phyloP scores from a whole-genome alignment of 202 grass and related monocot species.

The Brachypodium distachyon region DNA sequence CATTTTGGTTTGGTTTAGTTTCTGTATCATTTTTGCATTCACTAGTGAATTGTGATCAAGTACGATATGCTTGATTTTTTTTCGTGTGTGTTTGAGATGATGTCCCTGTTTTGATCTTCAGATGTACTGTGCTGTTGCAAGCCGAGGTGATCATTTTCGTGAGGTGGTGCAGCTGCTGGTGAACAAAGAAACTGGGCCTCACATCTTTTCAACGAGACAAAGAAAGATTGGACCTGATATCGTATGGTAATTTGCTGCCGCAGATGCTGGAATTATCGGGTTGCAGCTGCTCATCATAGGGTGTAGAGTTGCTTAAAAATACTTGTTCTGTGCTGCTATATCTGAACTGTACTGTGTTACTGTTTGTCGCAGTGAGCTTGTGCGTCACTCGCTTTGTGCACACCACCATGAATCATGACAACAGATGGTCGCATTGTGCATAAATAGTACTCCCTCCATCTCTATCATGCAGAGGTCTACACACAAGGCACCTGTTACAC shows the following conservation, averaged over 20 bases:
- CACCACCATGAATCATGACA: background rate
- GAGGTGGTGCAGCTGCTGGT: constrained; percentile 1
- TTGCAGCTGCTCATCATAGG: background rate
- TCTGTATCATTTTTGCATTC: background rate
- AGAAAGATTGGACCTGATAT: background rate
- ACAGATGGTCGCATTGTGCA: background rate
- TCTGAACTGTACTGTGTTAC: background rate
- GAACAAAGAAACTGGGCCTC: background rate
- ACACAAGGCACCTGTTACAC: no score
- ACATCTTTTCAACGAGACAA: background rate
- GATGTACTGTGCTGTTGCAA: constrained; percentile 12
- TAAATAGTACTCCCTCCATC: no score
- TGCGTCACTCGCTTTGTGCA: background rate
- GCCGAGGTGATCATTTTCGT: no score
- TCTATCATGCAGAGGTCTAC: no score
- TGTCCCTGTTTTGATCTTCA: constrained; percentile 28
- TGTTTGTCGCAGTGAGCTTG: background rate
- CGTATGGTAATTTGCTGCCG: background rate
- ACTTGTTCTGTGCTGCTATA: background rate
- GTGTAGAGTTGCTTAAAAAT: background rate
- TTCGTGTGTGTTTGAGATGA: constrained; percentile 16
- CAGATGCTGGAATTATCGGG: background rate
- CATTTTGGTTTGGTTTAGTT: constrained; percentile 8
- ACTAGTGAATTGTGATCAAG: no score
- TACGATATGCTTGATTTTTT: no score